Evolutionary conservation across 2,329 filamentous ascomycete species (phyloP).

Genomic region (Penicillium nordicum): DNA sequence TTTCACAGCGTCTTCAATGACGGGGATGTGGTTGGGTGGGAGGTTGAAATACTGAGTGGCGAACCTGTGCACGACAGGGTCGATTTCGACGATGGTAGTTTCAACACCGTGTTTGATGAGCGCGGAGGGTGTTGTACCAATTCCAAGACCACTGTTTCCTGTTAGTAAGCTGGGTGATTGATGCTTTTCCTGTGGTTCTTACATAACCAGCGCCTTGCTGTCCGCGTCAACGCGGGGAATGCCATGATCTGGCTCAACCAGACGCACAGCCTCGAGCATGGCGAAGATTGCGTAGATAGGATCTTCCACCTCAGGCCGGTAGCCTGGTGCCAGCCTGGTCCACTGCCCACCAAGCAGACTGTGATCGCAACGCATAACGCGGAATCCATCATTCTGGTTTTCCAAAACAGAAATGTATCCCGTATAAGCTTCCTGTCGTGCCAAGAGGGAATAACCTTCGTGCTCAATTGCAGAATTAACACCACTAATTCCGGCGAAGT

Average conservation of each 20-base stretch:
- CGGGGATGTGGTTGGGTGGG: conserved; percentile 70
- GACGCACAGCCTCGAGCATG: conserved; percentile 85
- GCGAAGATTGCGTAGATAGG: conserved; percentile 95
- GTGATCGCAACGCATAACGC: conserved; percentile 88
- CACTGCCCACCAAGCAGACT: conserved; percentile 92
- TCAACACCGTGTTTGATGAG: conserved; percentile 83
- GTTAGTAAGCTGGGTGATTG: conserved; percentile 7
- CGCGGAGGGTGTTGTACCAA: conserved; percentile 85
- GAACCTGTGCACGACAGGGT: conserved; percentile 81
- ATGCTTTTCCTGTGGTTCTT: conserved; percentile 37
- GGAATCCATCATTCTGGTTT: conserved; percentile 65
- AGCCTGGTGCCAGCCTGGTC: conserved; percentile 54
- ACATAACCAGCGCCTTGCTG: conserved; percentile 82
- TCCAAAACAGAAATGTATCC: conserved; percentile 92
- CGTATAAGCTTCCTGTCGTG: conserved; percentile 79
- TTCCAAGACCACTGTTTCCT: conserved; percentile 69
- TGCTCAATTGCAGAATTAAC: conserved; percentile 65
- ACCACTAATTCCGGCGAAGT: conserved; percentile 60
- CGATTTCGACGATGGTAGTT: conserved; percentile 92
- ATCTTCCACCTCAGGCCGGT: conserved; percentile 63
- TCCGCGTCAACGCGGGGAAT: conserved; percentile 53
- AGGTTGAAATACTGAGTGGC: conserved; percentile 80
- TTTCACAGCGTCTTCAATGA: conserved; percentile 76
- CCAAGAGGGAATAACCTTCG: conserved; percentile 71
- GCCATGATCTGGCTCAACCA: conserved; percentile 59